Evolutionary conservation across 345 rosid species (phyloP).

Genomic region (Mercurialis annua): DNA sequence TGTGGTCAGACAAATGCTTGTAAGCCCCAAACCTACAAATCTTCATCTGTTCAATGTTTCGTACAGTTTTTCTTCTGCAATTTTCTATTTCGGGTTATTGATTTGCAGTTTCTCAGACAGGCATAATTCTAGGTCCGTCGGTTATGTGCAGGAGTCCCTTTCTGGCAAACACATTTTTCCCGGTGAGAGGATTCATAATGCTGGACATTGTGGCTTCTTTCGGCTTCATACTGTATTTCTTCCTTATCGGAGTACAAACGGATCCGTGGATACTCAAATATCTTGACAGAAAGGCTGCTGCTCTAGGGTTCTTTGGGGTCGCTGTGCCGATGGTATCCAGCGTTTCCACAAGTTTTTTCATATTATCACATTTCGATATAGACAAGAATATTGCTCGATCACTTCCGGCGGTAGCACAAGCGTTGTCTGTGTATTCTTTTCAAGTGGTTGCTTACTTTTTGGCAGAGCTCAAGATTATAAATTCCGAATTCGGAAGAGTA

Average conservation of each 20-base stretch:
- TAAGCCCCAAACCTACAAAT: constrained; percentile 1
- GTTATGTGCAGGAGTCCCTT: not conserved
- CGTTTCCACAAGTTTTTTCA: not conserved
- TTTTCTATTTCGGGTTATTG: not conserved
- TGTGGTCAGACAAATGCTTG: constrained; percentile 23
- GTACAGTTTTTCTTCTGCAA: too few species aligned
- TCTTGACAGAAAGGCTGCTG: constrained; percentile 9
- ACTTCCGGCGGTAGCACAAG: constrained; percentile 13
- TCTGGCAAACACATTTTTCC: not conserved
- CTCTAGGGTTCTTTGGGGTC: constrained; percentile 18
- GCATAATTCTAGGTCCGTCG: constrained; percentile 20
- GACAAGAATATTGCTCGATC: not conserved
- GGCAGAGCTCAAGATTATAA: constrained; percentile 17
- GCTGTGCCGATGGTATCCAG: constrained; percentile 16
- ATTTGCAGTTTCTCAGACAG: constrained; percentile 13
- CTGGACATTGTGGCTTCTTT: constrained; percentile 8
- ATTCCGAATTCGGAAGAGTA: constrained; percentile 14
- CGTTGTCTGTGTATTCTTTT: constrained; percentile 11
- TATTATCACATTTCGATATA: not conserved
- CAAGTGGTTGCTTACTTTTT: constrained; percentile 14
- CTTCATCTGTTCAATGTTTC: not conserved
- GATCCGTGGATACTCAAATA: constrained; percentile 20
- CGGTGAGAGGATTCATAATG: constrained; percentile 6
- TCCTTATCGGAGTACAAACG: constrained; percentile 21
- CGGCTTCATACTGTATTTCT: constrained; percentile 20